Evolutionary conservation across 2,329 filamentous ascomycete species (phyloP).

Genomic region (Aspergillus carbonarius): DNA sequence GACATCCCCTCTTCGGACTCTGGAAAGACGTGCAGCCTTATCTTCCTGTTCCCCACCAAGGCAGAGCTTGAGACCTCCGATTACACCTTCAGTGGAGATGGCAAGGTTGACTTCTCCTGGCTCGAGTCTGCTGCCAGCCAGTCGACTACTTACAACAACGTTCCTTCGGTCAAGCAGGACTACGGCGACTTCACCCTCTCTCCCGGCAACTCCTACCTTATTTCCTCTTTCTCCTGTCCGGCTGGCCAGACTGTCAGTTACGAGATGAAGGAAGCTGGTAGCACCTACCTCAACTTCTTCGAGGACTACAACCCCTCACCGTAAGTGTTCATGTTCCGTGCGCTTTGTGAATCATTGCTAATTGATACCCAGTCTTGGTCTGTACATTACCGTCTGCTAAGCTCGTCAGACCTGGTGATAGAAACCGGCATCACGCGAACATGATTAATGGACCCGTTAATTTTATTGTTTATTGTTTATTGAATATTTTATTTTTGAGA

Average conservation of each 20-base stretch:
- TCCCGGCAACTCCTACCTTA: slow-evolving; percentile 56
- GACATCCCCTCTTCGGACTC: slow-evolving; percentile 57
- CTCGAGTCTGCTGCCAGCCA: slow-evolving; percentile 49
- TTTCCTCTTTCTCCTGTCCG: slow-evolving; percentile 56
- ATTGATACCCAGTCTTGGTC: slow-evolving; percentile 34
- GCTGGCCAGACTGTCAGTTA: slow-evolving; percentile 54
- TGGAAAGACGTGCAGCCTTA: slow-evolving; percentile 62
- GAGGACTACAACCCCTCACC: slow-evolving; percentile 61
- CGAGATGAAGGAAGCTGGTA: slow-evolving; percentile 52
- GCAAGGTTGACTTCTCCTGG: slow-evolving; percentile 54
- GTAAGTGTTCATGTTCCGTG: slow-evolving; percentile 30
- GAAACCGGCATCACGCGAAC: slow-evolving; percentile 13
- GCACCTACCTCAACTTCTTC: slow-evolving; percentile 60
- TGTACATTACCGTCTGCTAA: slow-evolving; percentile 46
- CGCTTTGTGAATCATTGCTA: slow-evolving; percentile 6
- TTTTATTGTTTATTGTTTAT: slow-evolving; percentile 2
- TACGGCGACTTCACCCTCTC: slow-evolving; percentile 47
- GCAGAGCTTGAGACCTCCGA: slow-evolving; percentile 59
- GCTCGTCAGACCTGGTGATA: slow-evolving; percentile 2
- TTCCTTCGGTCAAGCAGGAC: slow-evolving; percentile 48
- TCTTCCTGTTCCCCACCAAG: slow-evolving; percentile 64
- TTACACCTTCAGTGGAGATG: slow-evolving; percentile 56
- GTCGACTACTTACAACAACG: slow-evolving; percentile 56
- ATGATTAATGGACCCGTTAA: slow-evolving; percentile 17
- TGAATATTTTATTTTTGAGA: neutral